Conservation (phyloP, 257 asterid genomes). For the Forsythia suspensa region DNA sequence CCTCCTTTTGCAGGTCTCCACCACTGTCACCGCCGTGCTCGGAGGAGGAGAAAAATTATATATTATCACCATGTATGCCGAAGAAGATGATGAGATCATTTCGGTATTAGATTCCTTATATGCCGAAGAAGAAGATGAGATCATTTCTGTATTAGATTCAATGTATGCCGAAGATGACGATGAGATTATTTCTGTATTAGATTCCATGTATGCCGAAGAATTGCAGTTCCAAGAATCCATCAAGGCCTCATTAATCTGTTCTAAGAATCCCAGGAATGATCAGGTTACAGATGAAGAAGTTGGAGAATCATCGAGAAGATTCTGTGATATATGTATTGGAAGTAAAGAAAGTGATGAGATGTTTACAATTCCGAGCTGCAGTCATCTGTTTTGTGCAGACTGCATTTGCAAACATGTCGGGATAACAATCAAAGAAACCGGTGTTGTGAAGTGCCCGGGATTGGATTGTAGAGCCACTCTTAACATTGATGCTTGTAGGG, state of each 20-base stretch:
- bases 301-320: conserved; percentile 21
- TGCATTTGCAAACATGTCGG: conserved; percentile 51
- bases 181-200: conserved; percentile 17
- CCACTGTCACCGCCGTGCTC: too few species aligned
- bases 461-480: conserved; percentile 36
- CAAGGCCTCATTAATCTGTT: conserved; percentile 20
- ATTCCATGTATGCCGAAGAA: conserved; percentile 29
- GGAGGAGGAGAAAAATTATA: too few species aligned
- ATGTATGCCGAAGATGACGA: background rate
- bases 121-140: too few species aligned
- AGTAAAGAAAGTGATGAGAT: conserved; percentile 27
- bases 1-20: too few species aligned
- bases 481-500: conserved; percentile 28
- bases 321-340: conserved; percentile 62
- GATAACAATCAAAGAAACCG: conserved; percentile 20
- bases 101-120: too few species aligned
- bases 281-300: background rate
- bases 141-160: background rate
- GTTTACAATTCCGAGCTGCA: conserved; percentile 36
- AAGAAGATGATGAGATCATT: too few species aligned
- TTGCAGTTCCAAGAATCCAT: conserved; percentile 46
- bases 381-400: conserved; percentile 44
- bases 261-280: background rate
- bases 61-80: too few species aligned
- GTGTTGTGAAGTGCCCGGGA: conserved; percentile 49